phyloP scores from a whole-genome alignment of 306 rosid genomes.

The Luffa aegyptiaca region DNA sequence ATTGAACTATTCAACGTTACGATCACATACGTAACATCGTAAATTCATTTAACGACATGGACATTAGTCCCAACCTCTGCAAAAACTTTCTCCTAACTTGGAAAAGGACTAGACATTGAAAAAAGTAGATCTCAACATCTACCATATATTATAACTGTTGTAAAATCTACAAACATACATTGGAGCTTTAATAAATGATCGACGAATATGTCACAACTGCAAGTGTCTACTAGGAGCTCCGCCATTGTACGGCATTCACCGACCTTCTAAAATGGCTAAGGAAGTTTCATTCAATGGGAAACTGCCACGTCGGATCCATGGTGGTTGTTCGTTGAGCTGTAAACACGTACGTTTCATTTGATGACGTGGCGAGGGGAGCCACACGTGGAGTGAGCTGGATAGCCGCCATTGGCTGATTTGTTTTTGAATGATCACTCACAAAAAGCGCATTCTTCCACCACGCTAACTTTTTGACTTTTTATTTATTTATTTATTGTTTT shows the following conservation, averaged over 20 bases:
- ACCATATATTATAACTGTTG: neutral
- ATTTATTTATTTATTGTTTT: neutral
- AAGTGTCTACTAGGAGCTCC: neutral
- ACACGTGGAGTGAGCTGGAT: neutral
- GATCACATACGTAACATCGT: neutral
- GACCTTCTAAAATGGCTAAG: neutral
- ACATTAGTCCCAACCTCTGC: neutral
- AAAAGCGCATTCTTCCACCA: neutral
- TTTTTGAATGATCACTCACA: neutral
- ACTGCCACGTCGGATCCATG: neutral
- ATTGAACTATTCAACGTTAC: too few species aligned
- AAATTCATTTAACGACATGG: neutral
- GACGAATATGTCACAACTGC: neutral
- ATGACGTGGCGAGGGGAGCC: neutral
- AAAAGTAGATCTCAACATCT: neutral
- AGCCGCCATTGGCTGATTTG: neutral
- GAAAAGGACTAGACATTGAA: neutral
- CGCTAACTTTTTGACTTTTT: neutral
- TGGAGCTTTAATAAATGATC: neutral
- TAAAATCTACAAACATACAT: neutral
- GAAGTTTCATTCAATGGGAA: neutral
- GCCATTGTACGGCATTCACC: constrained; percentile 1
- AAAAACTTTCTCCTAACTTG: neutral
- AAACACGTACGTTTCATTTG: neutral
- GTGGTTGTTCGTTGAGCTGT: neutral